Evolutionary conservation across 75 land plant genomes (phyloP).

Genomic region (Picea glauca): DNA sequence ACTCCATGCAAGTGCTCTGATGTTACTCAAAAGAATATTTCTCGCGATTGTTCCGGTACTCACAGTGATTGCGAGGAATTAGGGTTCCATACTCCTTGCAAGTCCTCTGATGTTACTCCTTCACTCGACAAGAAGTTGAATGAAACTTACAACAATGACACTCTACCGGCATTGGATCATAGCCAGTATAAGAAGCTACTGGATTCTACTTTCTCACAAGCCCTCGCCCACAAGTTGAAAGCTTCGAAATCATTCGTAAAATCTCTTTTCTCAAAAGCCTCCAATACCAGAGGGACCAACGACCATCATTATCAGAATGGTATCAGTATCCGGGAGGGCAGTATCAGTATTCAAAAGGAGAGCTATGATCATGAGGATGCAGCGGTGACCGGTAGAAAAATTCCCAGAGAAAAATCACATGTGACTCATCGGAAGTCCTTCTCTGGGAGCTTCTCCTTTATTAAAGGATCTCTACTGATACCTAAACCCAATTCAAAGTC

Average conservation of each 20-base stretch:
- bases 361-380: neutral
- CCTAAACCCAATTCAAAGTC: conserved; percentile 12
- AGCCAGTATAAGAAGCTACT: conserved; percentile 25
- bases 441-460: conserved; percentile 19
- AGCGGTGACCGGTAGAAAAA: conserved; percentile 25
- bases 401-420: conserved; percentile 15
- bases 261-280: too few species aligned
- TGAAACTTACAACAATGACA: neutral
- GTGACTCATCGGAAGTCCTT: conserved; percentile 34
- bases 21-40: neutral
- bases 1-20: neutral
- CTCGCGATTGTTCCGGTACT: too few species aligned
- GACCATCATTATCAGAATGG: neutral
- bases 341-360: neutral
- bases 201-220: neutral
- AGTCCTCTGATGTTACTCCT: conserved; percentile 41
- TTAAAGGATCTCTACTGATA: neutral
- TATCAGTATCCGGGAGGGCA: neutral
- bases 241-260: conserved; percentile 28
- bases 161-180: neutral
- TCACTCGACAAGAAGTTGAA: neutral
- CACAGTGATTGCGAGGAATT: too few species aligned
- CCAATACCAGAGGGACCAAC: too few species aligned
- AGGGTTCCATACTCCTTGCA: neutral
- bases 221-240: conserved; percentile 34